Percentiles rank a stretch among this genome's conserved stretches.
Evolutionary conservation across 129 eudicot species (phyloP).

Genomic region (Oenanthe sinensis): DNA sequence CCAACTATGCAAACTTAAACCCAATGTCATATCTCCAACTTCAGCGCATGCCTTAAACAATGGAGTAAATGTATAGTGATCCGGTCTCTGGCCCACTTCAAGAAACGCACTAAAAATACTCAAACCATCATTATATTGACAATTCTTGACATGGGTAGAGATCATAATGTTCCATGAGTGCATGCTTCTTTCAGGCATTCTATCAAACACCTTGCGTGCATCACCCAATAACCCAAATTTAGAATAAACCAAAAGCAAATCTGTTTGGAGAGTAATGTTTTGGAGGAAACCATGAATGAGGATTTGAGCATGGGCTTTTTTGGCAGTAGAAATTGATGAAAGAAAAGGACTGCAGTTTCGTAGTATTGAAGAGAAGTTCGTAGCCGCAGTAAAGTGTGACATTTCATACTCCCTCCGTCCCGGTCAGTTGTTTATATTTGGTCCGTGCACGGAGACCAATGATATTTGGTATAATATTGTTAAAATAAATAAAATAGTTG

Average conservation of each 20-base stretch:
- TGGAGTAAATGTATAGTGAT: slow-evolving; percentile 37
- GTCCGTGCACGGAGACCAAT: no score
- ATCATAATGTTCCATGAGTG: slow-evolving; percentile 53
- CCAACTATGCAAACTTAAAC: slow-evolving; percentile 26
- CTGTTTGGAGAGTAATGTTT: slow-evolving; percentile 33
- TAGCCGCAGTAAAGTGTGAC: not conserved
- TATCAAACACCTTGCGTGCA: slow-evolving; percentile 33
- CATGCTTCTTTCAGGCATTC: slow-evolving; percentile 33
- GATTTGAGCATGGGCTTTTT: slow-evolving; percentile 31
- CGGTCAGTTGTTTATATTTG: no score
- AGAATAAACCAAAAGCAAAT: slow-evolving; percentile 28
- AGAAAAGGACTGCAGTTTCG: slow-evolving; percentile 18
- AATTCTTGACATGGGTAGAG: slow-evolving; percentile 26
- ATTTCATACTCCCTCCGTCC: no score
- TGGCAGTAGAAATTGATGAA: slow-evolving; percentile 16
- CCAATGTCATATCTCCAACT: slow-evolving; percentile 16
- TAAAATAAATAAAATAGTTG: no score
- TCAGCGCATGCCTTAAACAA: slow-evolving; percentile 26
- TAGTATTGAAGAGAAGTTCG: slow-evolving; percentile 18
- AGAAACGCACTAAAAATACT: slow-evolving; percentile 15
- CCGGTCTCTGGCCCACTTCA: slow-evolving; percentile 27
- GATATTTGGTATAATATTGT: no score
- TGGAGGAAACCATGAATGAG: slow-evolving; percentile 21
- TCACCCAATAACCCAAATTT: slow-evolving; percentile 7
- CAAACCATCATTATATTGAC: slow-evolving; percentile 18